Evolutionary conservation across 2,329 filamentous ascomycete genomes (phyloP), one percentile per base, ranked within the genome.

Genomic region (Waltergamsia citrina): DNA sequence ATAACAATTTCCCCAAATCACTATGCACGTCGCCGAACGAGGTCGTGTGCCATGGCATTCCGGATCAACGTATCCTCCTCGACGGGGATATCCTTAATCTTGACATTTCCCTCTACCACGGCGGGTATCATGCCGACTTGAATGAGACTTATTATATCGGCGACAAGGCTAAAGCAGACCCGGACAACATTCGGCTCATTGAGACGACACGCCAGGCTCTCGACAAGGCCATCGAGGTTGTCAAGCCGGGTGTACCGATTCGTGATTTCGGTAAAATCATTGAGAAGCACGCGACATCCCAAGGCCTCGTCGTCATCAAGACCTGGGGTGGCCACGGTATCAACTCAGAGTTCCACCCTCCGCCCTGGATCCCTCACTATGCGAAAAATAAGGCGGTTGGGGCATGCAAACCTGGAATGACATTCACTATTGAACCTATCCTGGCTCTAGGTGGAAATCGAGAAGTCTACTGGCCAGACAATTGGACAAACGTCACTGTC

Each of bases 111-210:
- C 65, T 98, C 29, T 98, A 93, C 60, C 86, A 96, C 54, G 83
- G 81, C 41, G 92, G 92, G 35, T 96, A 90, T 64, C 92, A 98
- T 54, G 87, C 86, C 36, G 92, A 98, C 56, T 67, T 98, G 37
- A 98, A 98, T 63, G 92, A 98, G 65, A 98, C 92, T 11, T 98
- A 96, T 64, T 98, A 98, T 56, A 83, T 98, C 31, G 92, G 92
- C 36, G n/a, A n/a, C n/a, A 85, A 82, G 51, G 85, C 92, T 28
- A 74, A 75, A 49, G 78, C 83, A 6, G 81, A 96, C 50, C 77
- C 85, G 1, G 88, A 95, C 46, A 75, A 83, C 4, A 85, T 96
- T 19, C 78, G 88, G 22, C 85, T 98, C 0, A 85, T 94, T 2
- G 92, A 98, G 62, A 78, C 88, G 6, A 78, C 92, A 14, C 75